Percentiles rank a stretch among this genome's conserved stretches.
Evolutionary conservation across 441 rosid species (phyloP).

Genomic region (Pelargonium myrrhifolium): DNA sequence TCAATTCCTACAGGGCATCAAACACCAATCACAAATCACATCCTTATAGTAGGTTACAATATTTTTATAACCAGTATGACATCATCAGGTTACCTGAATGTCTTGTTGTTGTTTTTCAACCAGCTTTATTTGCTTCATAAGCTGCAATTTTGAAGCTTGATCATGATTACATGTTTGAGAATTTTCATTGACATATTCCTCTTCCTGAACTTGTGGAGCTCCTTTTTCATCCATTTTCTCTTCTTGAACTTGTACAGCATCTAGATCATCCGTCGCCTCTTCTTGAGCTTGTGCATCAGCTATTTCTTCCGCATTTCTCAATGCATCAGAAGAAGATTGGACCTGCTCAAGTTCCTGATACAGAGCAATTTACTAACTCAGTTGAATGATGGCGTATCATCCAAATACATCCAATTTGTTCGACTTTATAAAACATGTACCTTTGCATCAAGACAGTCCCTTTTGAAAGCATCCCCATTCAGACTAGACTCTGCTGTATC

Average conservation of each 20-base stretch:
- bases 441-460: constrained; percentile 27
- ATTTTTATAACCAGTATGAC: neutral
- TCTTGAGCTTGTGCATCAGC: constrained; percentile 9
- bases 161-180: constrained; percentile 9
- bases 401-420: no score
- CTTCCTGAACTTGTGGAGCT: neutral
- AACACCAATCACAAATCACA: constrained; percentile 1
- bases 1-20: no score
- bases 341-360: constrained; percentile 9
- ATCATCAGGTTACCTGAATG: constrained; percentile 37
- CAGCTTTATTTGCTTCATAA: constrained; percentile 21
- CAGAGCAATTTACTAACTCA: no score
- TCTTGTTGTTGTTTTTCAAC: constrained; percentile 33
- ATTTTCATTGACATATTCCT: constrained; percentile 10
- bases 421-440: constrained; percentile 29
- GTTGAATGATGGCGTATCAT: no score
- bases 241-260: constrained; percentile 13
- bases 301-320: neutral
- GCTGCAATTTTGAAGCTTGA: constrained; percentile 16
- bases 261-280: constrained; percentile 23
- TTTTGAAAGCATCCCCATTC: constrained; percentile 27
- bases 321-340: neutral
- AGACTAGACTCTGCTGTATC: constrained; percentile 24
- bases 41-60: neutral
- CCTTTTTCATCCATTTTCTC: constrained; percentile 15